Percentiles rank a stretch among this genome's conserved stretches.
Conservation (phyloP, 805 yeast species). For the Debaryomyces maramus region DNA sequence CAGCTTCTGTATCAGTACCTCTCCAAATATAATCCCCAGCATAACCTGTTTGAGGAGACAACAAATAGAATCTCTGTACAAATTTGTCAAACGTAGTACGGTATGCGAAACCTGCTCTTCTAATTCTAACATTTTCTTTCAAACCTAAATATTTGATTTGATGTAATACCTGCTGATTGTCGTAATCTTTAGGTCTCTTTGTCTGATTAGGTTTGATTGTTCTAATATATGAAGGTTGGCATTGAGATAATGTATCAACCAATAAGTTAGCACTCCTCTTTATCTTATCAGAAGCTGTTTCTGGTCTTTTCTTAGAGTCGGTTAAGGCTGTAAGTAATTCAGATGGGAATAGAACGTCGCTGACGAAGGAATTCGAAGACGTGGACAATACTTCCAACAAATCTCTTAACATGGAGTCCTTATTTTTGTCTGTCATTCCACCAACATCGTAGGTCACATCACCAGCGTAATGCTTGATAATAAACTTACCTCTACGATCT, state of each 20-base stretch:
- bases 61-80: slow-evolving; percentile 86
- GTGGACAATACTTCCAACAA: slow-evolving; percentile 75
- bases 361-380: slow-evolving; percentile 69
- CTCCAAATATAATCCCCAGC: slow-evolving; percentile 72
- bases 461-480: slow-evolving; percentile 97
- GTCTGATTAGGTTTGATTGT: slow-evolving; percentile 97
- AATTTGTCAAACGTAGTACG: slow-evolving; percentile 96
- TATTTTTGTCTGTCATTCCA: slow-evolving; percentile 94
- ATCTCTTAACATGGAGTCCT: slow-evolving; percentile 90
- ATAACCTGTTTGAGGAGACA: slow-evolving; percentile 88
- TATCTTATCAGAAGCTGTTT: slow-evolving; percentile 95
- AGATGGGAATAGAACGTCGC: slow-evolving; percentile 47
- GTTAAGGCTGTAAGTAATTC: slow-evolving; percentile 31
- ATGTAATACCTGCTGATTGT: slow-evolving; percentile 84
- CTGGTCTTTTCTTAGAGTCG: slow-evolving; percentile 78
- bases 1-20: slow-evolving; percentile 56
- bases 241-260: slow-evolving; percentile 83
- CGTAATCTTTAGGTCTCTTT: slow-evolving; percentile 86
- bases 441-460: slow-evolving; percentile 90
- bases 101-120: slow-evolving; percentile 98
- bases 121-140: slow-evolving; percentile 93
- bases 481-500: slow-evolving; percentile 79
- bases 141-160: slow-evolving; percentile 94
- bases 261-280: slow-evolving; percentile 86
- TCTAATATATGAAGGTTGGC: slow-evolving; percentile 95